Base-by-base conservation (phyloP, 2,329 filamentous ascomycete species). In the Aspergillus pseudonomiae region DNA sequence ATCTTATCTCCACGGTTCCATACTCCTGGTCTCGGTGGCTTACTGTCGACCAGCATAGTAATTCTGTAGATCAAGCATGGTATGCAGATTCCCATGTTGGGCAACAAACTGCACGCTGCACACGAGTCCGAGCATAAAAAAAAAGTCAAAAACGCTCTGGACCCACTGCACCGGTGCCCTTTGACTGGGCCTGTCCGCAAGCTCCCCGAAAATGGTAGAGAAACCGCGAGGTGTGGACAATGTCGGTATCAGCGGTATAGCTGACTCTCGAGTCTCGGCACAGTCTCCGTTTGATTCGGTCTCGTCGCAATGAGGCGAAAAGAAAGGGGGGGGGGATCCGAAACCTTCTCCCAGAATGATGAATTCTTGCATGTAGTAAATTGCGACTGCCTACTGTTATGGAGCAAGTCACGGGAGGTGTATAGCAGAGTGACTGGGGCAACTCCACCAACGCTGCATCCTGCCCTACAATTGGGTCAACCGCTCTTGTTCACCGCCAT, bases 401-500 rank as follows among this genome's bases (percentile, higher is more conserved):
- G 24, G 46, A 50, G 24, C 46, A 26, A 48, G 45, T 48, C 21
- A 48, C 45, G 45, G 45, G 45, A 48, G 7, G 36, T 28, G 45
- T 16, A 48, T 48, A 26, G 45, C 24, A 48, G 21, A 48, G 11
- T 28, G 21, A 26, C 45, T 48, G 45, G 11, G 45, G 24, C 45
- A 50, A 50, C 46, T 50, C 46, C 46, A 50, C 46, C 26, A 9
- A 24, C 28, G 2, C 48, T 43, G 55, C 58, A 39, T 58, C 34
- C 54, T 48, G 66, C 55, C 52, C 59, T 63, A 61, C 64, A 66
- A 70, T 70, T 69, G 68, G 68, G 52, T 63, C 65, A 48, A 52
- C 45, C 28, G 53, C 60, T 46, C 46, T 57, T 64, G 61, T 69
- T 67, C 68, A 70, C 68, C 68, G 68, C 68, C 64, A 70, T 60